Evolutionary conservation across 305 asterid species (phyloP), one percentile per base, ranked within the genome.

Genomic region (Solanum hybrid): DNA sequence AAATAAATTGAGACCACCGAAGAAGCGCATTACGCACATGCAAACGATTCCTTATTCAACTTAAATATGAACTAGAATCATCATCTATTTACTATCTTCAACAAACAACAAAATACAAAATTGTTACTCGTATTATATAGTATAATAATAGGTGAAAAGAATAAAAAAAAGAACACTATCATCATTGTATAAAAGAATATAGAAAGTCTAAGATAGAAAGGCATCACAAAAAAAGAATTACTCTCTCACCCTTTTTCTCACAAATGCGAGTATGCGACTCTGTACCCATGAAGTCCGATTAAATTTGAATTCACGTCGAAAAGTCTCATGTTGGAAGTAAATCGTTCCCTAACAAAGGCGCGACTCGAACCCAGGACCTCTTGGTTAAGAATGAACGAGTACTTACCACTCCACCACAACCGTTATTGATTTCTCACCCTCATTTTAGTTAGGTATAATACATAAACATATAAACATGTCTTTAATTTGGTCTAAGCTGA

Each of bases 21-120:
- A 86, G 92, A 60, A 88, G 91, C 92, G 93, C 93, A 92, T 94
- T 90, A 69, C 7, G 91, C 93, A 93, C 94, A 92, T 91, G 93
- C 85, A 69, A 71, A 86, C 86, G 91, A 91, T 89, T 86, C 91
- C 88, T 66, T 26, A 22, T 73, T 84, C 73, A 35, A 35, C 90
- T 17, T 8, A 29, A 84, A 91, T 91, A 91, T 90, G 71, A 82
- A 51, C 34, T 40, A 82, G 35, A 60, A 26, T 46, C 73, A 16
- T 46, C 35, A 11, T 27, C 35, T 66, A 72, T 27, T 51, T 84
- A 8, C 27, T 31, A 24, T 36, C 29, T 84, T 17, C 75, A 29
- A 16, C 36, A 4, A 10, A 56, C 87, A 82, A 38, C 4, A 80
- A 22, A 24, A 51, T 40, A n/a, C 32, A 71, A 5, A 69, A 24